A percentile compares a stretch with the other conserved stretches of the same genome.
Conservation (phyloP, 176 grass and related monocot species). For the Luzula sylvatica region DNA sequence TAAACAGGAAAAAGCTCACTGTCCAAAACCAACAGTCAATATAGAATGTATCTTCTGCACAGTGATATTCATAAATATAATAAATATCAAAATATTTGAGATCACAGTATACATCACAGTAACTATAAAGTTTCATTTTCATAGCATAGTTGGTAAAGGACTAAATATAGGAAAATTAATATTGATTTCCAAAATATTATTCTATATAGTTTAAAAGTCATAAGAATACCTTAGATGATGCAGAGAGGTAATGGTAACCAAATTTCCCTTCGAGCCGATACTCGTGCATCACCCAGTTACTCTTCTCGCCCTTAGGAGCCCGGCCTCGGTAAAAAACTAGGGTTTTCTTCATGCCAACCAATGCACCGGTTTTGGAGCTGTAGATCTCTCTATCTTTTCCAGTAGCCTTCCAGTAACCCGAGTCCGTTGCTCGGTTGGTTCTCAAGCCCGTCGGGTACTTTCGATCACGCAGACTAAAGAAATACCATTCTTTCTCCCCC, state of each 20-base stretch:
- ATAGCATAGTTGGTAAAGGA: too few relatives aligned
- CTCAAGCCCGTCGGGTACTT: constrained; percentile 93
- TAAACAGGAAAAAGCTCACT: too few relatives aligned
- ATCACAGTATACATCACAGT: too few relatives aligned
- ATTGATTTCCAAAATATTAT: background rate
- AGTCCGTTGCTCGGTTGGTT: constrained; percentile 77
- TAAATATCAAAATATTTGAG: too few relatives aligned
- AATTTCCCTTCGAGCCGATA: constrained; percentile 70
- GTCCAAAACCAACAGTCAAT: too few relatives aligned
- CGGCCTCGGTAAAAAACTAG: constrained; percentile 86
- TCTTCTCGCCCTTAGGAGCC: constrained; percentile 84
- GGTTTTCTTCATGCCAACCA: constrained; percentile 97
- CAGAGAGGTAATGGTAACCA: constrained; percentile 50
- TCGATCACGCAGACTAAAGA: constrained; percentile 91
- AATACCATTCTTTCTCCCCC: constrained; percentile 97
- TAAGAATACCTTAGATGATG: constrained; percentile 23
- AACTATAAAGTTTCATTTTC: too few relatives aligned
- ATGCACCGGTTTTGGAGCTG: constrained; percentile 31
- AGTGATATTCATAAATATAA: too few relatives aligned
- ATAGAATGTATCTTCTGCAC: too few relatives aligned
- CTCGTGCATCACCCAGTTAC: constrained; percentile 95
- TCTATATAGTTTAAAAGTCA: background rate
- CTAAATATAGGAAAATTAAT: background rate
- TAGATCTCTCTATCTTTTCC: constrained; percentile 97
- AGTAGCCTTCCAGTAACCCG: constrained; percentile 96